Evolutionary conservation across 306 rosid species (phyloP).

Genomic region (Fagus crenata): DNA sequence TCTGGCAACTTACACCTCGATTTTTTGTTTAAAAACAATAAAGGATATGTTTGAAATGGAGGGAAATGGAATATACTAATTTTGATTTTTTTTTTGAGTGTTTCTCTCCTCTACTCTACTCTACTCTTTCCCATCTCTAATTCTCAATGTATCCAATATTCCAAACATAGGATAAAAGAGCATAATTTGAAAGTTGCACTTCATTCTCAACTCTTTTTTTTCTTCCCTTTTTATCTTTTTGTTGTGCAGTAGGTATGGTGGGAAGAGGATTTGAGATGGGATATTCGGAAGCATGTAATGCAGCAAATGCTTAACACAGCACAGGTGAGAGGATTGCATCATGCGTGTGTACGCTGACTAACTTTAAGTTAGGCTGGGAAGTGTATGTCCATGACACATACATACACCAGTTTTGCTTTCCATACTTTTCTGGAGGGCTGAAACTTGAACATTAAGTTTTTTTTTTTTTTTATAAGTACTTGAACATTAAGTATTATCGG

Average conservation of each 20-base stretch:
- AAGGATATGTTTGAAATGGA: neutral
- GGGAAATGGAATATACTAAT: too few relatives aligned
- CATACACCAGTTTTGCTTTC: too few relatives aligned
- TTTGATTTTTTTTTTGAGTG: too few relatives aligned
- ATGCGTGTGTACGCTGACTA: neutral
- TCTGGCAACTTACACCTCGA: slow-evolving; percentile 22
- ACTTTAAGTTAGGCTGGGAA: neutral
- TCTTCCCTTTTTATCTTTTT: neutral
- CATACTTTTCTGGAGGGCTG: too few relatives aligned
- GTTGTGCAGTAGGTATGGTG: neutral
- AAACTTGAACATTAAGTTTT: too few relatives aligned
- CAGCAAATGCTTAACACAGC: neutral
- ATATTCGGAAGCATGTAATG: neutral
- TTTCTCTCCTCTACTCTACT: too few relatives aligned
- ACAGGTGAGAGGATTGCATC: neutral
- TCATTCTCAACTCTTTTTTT: neutral
- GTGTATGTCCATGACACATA: too few relatives aligned
- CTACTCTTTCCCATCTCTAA: too few relatives aligned
- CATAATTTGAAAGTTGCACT: neutral
- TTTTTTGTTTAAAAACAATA: neutral
- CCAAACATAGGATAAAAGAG: too few relatives aligned
- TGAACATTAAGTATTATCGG: neutral
- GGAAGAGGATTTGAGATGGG: neutral
- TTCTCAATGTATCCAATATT: too few relatives aligned
- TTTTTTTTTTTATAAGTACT: too few relatives aligned